phyloP scores from a whole-genome alignment of 345 rosid species.

The Sisymbrium altissimum region DNA sequence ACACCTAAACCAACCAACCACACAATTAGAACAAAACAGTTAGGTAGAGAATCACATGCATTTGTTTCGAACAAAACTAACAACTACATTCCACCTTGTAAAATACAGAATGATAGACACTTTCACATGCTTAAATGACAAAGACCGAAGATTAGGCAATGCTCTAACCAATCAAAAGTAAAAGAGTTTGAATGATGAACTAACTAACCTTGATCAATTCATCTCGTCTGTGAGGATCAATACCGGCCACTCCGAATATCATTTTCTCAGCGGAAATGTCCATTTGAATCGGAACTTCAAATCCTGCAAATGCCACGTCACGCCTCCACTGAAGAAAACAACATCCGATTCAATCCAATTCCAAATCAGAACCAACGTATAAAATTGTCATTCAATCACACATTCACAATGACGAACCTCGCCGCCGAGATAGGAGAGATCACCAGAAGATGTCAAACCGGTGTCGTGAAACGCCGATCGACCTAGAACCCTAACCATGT shows the following conservation, averaged over 20 bases:
- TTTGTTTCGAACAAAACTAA: background rate
- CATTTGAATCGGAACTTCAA: conserved; percentile 95
- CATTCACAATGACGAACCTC: conserved; percentile 51
- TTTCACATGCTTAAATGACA: background rate
- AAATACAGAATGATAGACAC: background rate
- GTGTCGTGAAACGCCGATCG: conserved; percentile 96
- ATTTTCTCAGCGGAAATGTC: conserved; percentile 87
- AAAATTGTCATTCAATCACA: background rate
- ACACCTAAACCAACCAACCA: conserved; percentile 49
- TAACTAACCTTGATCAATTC: conserved; percentile 72
- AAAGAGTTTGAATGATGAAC: background rate
- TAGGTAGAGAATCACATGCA: background rate
- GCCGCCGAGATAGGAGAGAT: conserved; percentile 92
- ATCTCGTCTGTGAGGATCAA: conserved; percentile 80
- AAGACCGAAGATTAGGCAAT: background rate
- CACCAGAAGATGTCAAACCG: conserved; percentile 75
- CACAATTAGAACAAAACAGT: background rate
- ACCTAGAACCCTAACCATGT: conserved; percentile 84
- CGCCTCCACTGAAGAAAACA: conserved; percentile 73
- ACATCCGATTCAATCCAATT: background rate
- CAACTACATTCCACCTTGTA: background rate
- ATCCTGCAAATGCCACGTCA: conserved; percentile 96
- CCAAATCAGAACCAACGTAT: background rate
- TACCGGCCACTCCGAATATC: conserved; percentile 83
- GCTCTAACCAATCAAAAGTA: background rate